Evolutionary conservation across 2,329 filamentous ascomycete species (phyloP), one percentile per base, ranked within the genome.

Genomic region (Botrytis byssoidea): DNA sequence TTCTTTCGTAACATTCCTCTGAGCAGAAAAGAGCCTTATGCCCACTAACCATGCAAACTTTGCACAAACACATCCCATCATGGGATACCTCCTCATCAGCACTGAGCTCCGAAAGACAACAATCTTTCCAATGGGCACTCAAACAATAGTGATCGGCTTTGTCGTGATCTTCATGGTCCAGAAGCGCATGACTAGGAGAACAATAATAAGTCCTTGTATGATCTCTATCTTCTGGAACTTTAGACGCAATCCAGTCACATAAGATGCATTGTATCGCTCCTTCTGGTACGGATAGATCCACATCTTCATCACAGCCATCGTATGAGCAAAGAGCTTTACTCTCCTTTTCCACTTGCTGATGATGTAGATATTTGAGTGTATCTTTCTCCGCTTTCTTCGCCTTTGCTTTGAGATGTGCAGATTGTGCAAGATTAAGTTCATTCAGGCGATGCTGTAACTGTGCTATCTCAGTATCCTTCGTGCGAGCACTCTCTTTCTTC

Each of bases 361-460:
- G 60, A 40, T 76, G 75, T 51, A 76, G 66, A 32, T 73, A 73
- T 70, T 74, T 71, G 44, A 67, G 64, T 55, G 71, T 32, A 44
- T 78, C 74, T 46, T 79, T 78, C 68, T 79, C 78, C 4, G 74
- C 77, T 67, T 79, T 80, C 66, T 75, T 78, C 29, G 76, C 77
- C 70, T 79, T 77, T 12, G 74, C 74, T 57, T 80, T 80, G 18
- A 77, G 57, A 72, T 80, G 77, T 22, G 78, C 79, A 64, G 76
- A 79, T 57, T 79, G 77, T 3, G 78, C 80, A 76, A 80, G 77
- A 64, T 80, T 77, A 40, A 81, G 67, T 40, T 78, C 79, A 32
- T 73, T 75, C 5, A 81, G 67, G 35, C 76, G 71, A 3, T 71
- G 59, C 35, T 76, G 65, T 29, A 79, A 68, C 20, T 74, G 74